These are phyloP conservation scores for Lepraria neglecta DNA, from an alignment of 495 filamentous ascomycete species.

Conservation along the genomic window DNA sequence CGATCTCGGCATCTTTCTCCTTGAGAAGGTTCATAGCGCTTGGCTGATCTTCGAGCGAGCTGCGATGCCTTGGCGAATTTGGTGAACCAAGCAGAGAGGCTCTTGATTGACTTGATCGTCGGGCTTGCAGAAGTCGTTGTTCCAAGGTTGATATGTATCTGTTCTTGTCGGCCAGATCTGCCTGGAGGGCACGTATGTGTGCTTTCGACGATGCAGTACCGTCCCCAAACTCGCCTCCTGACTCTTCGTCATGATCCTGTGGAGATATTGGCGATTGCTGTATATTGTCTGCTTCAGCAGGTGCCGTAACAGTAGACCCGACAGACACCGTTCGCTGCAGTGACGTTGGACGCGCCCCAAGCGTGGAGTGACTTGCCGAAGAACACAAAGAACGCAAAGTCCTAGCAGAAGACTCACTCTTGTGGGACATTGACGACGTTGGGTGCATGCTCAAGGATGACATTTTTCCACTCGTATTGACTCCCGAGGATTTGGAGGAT, in stretches of 20 bases:
- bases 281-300: conserved; percentile 39
- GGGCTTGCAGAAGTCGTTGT: conserved; percentile 82
- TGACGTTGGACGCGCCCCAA: conserved; percentile 45
- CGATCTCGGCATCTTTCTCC: conserved; percentile 92
- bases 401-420: conserved; percentile 31
- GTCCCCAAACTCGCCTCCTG: conserved; percentile 73
- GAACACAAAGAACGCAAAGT: conserved; percentile 56
- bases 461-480: conserved; percentile 67
- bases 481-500: conserved; percentile 89
- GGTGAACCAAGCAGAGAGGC: conserved; percentile 62
- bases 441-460: conserved; percentile 66
- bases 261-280: conserved; percentile 35
- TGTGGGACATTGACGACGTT: conserved; percentile 50
- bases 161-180: conserved; percentile 91
- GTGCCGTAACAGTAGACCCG: conserved; percentile 54
- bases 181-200: conserved; percentile 81
- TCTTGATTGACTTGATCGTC: conserved; percentile 81
- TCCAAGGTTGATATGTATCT: conserved; percentile 93
- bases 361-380: conserved; percentile 64
- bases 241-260: conserved; percentile 58
- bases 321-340: conserved; percentile 60
- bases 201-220: conserved; percentile 73
- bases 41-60: conserved; percentile 60
- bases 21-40: conserved; percentile 61
- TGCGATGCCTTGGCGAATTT: conserved; percentile 46